phyloP scores from a whole-genome alignment of 257 asterid genomes.

The Ajuga chamaepitys region DNA sequence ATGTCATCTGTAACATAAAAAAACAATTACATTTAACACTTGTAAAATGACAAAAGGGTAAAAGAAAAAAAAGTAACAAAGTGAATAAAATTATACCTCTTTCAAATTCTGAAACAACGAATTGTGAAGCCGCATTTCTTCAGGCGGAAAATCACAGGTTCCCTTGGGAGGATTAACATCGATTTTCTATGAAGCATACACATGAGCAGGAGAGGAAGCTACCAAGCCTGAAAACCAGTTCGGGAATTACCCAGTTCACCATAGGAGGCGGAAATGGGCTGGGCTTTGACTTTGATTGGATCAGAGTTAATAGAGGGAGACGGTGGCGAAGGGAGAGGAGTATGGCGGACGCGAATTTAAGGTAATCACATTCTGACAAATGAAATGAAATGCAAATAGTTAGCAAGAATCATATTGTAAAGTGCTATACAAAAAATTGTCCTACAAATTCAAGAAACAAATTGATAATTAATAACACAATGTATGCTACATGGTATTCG shows the following conservation, averaged over 20 bases:
- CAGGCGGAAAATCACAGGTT: constrained; percentile 93
- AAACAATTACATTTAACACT: too few species aligned
- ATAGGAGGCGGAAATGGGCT: constrained; percentile 28
- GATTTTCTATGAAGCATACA: constrained; percentile 43
- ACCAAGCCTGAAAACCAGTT: constrained; percentile 55
- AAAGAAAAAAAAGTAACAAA: too few species aligned
- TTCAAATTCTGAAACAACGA: constrained; percentile 86
- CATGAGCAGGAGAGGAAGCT: constrained; percentile 46
- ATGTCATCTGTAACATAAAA: too few species aligned
- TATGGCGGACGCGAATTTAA: constrained; percentile 27
- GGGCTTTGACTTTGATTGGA: constrained; percentile 20
- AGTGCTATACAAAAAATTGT: too few species aligned
- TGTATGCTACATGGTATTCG: too few species aligned
- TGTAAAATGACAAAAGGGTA: too few species aligned
- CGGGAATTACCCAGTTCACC: constrained; percentile 39
- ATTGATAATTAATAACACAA: too few species aligned
- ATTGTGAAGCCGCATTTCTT: constrained; percentile 92
- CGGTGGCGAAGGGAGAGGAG: constrained; percentile 32
- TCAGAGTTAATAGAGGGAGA: constrained; percentile 20
- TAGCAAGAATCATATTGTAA: too few species aligned
- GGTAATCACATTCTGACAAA: too few species aligned
- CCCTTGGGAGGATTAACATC: constrained; percentile 98
- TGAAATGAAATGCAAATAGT: too few species aligned
- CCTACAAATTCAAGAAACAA: too few species aligned
- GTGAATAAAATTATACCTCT: constrained; percentile 53